phyloP scores from a whole-genome alignment of 768 basidiomycete genomes.

The Rhizopogon roseolus region DNA sequence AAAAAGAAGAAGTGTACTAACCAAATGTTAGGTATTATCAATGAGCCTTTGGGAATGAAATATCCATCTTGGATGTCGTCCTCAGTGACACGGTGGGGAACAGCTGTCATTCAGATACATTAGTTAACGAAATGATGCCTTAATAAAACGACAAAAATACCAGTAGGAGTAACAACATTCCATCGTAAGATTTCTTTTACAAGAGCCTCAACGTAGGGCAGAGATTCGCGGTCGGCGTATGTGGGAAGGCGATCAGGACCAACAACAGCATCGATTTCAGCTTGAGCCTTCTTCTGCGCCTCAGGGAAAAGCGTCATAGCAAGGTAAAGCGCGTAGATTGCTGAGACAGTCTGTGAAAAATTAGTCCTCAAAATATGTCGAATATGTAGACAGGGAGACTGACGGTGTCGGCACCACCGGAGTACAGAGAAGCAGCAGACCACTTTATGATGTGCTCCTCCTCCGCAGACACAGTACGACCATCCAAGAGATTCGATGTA shows the following conservation, averaged over 20 bases:
- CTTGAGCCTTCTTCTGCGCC: constrained; percentile 53
- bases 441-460: constrained; percentile 62
- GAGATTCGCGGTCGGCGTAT: constrained; percentile 48
- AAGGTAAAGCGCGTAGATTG: constrained; percentile 5
- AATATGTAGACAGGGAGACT: background rate
- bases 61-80: constrained; percentile 62
- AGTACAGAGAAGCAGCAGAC: constrained; percentile 38
- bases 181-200: constrained; percentile 52
- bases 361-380: background rate
- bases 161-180: constrained; percentile 33
- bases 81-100: constrained; percentile 50
- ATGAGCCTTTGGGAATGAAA: constrained; percentile 47
- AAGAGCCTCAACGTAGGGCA: constrained; percentile 61
- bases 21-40: constrained; percentile 22
- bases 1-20: constrained; percentile 9
- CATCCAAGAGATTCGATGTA: constrained; percentile 52
- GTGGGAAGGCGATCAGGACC: constrained; percentile 58
- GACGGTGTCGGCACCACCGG: constrained; percentile 8
- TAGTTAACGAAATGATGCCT: constrained; percentile 25
- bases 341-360: background rate
- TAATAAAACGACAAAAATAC: constrained; percentile 34
- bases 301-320: constrained; percentile 25
- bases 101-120: constrained; percentile 8
- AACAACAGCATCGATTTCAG: constrained; percentile 56
- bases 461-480: constrained; percentile 41